Percentiles rank a stretch among this genome's conserved stretches.
Conservation (phyloP, 1,284 basidiomycete genomes). For the Exsudoporus floridanus region DNA sequence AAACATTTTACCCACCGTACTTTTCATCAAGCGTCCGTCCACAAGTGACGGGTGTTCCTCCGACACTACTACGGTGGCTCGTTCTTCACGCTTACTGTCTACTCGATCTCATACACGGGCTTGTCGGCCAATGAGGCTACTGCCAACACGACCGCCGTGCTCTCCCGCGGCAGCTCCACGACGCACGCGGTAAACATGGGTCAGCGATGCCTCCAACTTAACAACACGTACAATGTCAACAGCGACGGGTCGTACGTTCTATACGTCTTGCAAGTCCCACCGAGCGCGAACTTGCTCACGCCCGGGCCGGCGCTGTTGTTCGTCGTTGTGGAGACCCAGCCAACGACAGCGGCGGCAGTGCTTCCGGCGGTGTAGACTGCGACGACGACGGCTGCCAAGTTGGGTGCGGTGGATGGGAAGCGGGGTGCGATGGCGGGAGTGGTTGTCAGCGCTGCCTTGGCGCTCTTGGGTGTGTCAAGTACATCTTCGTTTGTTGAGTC, state of each 20-base stretch:
- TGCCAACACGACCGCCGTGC: slow-evolving; percentile 62
- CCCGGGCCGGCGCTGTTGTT: slow-evolving; percentile 76
- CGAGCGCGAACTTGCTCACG: slow-evolving; percentile 69
- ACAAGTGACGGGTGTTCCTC: slow-evolving; percentile 73
- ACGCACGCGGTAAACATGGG: slow-evolving; percentile 76
- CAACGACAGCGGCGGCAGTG: slow-evolving; percentile 35
- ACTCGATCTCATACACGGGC: slow-evolving; percentile 45
- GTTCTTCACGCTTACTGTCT: slow-evolving; percentile 63
- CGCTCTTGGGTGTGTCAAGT: background rate
- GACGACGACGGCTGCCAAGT: background rate
- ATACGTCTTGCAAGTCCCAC: slow-evolving; percentile 68
- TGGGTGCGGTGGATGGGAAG: background rate
- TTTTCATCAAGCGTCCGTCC: no score
- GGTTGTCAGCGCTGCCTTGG: background rate
- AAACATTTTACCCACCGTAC: slow-evolving; percentile 41
- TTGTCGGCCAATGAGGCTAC: slow-evolving; percentile 45
- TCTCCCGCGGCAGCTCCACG: slow-evolving; percentile 73
- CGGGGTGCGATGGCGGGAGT: background rate
- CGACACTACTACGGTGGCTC: slow-evolving; percentile 80
- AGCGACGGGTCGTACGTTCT: slow-evolving; percentile 56
- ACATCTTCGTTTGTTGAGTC: background rate
- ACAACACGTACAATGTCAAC: slow-evolving; percentile 57
- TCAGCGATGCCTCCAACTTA: slow-evolving; percentile 47
- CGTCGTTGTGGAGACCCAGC: slow-evolving; percentile 67
- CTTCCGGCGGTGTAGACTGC: slow-evolving; percentile 10